A percentile compares a stretch with the other conserved stretches of the same genome.
These are phyloP conservation scores for Cladophialophora exuberans DNA, from an alignment of 2,329 filamentous ascomycete species.

Conservation along the genomic window DNA sequence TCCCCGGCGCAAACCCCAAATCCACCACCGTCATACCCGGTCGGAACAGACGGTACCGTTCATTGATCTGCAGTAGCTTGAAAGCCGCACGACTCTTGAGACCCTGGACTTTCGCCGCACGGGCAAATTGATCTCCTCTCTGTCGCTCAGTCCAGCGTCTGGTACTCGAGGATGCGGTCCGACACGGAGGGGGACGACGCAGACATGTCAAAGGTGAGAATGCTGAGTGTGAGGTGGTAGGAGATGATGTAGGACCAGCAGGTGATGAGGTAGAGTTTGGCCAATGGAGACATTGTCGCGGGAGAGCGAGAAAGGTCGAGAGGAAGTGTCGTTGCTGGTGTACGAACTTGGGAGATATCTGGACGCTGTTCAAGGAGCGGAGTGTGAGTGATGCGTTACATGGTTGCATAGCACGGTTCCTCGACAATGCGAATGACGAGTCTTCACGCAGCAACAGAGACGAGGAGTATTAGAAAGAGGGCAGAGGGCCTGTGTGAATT, in stretches of 20 bases:
- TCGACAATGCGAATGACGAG: not conserved
- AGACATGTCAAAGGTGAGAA: conserved; percentile 21
- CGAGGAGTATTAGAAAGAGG: too few relatives aligned
- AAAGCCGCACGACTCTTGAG: conserved; percentile 91
- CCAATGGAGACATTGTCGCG: conserved; percentile 27
- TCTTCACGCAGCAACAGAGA: too few relatives aligned
- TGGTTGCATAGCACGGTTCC: conserved; percentile 27
- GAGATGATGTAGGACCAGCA: conserved; percentile 34
- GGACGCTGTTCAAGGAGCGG: conserved; percentile 6
- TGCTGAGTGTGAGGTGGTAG: conserved; percentile 29
- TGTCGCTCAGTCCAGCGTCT: conserved; percentile 77
- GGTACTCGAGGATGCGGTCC: conserved; percentile 21
- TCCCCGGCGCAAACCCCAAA: conserved; percentile 79
- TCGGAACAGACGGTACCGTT: conserved; percentile 77
- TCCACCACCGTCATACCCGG: conserved; percentile 86
- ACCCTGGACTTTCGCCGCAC: conserved; percentile 74
- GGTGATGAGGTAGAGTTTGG: conserved; percentile 32
- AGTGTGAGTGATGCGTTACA: conserved; percentile 22
- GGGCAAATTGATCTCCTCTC: conserved; percentile 69
- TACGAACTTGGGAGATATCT: not conserved
- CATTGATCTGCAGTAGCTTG: conserved; percentile 88
- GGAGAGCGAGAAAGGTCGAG: not conserved
- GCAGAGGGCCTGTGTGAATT: too few relatives aligned
- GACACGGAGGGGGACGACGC: conserved; percentile 13
- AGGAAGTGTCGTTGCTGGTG: not conserved